These are phyloP conservation scores for Trichocladium uniseriatum DNA, from an alignment of 495 filamentous ascomycete species.

Conservation along the genomic window DNA sequence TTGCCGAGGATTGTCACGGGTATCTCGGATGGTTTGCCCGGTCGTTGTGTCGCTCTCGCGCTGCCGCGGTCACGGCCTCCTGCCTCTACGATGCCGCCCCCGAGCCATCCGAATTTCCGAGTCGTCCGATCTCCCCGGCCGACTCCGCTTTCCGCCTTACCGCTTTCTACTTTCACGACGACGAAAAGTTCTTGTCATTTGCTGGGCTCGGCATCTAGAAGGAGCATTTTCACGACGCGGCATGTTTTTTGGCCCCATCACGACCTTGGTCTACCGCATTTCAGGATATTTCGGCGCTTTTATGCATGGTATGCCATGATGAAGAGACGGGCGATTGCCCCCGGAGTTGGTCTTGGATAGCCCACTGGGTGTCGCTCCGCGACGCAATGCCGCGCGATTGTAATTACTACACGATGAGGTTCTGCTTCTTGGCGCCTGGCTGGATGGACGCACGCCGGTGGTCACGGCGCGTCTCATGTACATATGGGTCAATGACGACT, in stretches of 20 bases:
- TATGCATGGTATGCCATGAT: background rate
- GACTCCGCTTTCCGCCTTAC: too few species aligned
- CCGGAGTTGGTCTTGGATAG: too few species aligned
- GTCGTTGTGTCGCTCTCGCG: too few species aligned
- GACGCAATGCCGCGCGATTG: too few species aligned
- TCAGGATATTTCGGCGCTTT: background rate
- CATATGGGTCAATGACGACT: conserved; percentile 4
- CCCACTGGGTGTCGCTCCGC: too few species aligned
- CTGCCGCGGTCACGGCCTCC: too few species aligned
- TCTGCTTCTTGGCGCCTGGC: background rate
- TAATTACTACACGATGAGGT: conserved; percentile 2
- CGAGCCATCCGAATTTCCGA: too few species aligned
- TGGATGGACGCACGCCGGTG: background rate
- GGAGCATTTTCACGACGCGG: conserved; percentile 4
- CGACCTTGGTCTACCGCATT: background rate
- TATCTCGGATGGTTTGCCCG: too few species aligned
- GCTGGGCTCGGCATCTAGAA: conserved; percentile 3
- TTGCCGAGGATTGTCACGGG: too few species aligned
- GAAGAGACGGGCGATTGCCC: background rate
- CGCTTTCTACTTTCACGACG: background rate
- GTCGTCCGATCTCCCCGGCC: too few species aligned
- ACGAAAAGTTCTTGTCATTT: conserved; percentile 6
- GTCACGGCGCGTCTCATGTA: background rate
- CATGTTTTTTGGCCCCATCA: background rate
- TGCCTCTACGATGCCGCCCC: too few species aligned